Evolutionary conservation across 352 stramenopile species (phyloP).

Genomic region (Pythium pyrilobum): DNA sequence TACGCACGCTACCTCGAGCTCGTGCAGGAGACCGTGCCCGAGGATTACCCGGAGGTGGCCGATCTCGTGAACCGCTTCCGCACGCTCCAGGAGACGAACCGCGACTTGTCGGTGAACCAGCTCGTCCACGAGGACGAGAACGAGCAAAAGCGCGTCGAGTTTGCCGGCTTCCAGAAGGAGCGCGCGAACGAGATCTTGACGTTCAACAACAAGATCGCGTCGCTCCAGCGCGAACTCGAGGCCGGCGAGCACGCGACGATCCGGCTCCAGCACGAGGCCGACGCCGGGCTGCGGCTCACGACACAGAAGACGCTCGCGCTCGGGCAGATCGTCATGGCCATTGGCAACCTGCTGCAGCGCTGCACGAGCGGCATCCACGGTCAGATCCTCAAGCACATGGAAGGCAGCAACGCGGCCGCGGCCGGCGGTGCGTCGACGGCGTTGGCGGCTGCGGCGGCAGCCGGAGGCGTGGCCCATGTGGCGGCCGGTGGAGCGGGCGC

Average conservation of each 20-base stretch:
- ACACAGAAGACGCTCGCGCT: conserved; percentile 90
- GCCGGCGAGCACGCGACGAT: conserved; percentile 59
- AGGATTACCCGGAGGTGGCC: conserved; percentile 91
- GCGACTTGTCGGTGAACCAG: conserved; percentile 68
- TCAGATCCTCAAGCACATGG: conserved; percentile 86
- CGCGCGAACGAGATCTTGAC: conserved; percentile 91
- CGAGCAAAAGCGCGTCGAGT: conserved; percentile 75
- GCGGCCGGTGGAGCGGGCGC: background rate
- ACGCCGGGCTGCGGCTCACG: conserved; percentile 82
- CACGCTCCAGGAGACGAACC: conserved; percentile 90
- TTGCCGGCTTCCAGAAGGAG: conserved; percentile 85
- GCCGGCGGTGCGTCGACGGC: too few relatives aligned
- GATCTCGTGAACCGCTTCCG: conserved; percentile 91
- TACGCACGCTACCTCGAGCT: conserved; percentile 86
- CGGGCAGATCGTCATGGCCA: conserved; percentile 87
- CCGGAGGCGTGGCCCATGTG: too few relatives aligned
- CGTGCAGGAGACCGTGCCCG: conserved; percentile 85
- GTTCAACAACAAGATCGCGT: conserved; percentile 89
- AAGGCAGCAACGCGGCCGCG: conserved; percentile 38
- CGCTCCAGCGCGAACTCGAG: conserved; percentile 78
- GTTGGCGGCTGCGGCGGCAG: background rate
- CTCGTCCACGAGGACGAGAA: conserved; percentile 83
- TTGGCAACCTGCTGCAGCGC: conserved; percentile 77
- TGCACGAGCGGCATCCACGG: conserved; percentile 83
- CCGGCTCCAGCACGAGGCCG: conserved; percentile 82